Evolutionary conservation across 345 rosid genomes (phyloP), one percentile per base, ranked within the genome.

Genomic region (Physaria fendleri): DNA sequence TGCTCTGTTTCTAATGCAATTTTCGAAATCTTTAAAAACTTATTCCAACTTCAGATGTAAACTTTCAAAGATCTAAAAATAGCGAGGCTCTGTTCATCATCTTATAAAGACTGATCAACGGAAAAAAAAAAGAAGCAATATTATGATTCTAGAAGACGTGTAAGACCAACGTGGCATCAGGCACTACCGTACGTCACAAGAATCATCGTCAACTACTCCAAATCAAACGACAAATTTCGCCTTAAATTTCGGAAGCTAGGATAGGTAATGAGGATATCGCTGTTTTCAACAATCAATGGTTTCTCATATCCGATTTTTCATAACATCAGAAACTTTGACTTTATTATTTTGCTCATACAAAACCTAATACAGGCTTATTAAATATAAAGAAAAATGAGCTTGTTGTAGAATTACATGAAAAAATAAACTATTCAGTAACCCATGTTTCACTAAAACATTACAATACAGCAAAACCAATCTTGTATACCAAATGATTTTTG

Each of bases 191-290:
- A 15, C 42, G 42, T 17, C 14, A 47, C 20, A 47, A 56, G 56
- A 65, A 64, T 29, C 27, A 33, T 50, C 33, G 5, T 28, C 23
- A 28, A 41, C 55, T 24, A 59, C 72, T 60, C 28, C 61, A 42
- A 33, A 59, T 47, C 41, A 68, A 52, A 14, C 42, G 37, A 56
- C 52, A n/a, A n/a, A n/a, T n/a, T n/a, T n/a, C n/a, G n/a, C n/a
- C n/a, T n/a, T n/a, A n/a, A n/a, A n/a, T n/a, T n/a, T n/a, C n/a
- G n/a, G n/a, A n/a, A n/a, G n/a, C n/a, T n/a, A n/a, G n/a, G n/a
- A n/a, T n/a, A n/a, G n/a, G n/a, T n/a, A n/a, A n/a, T n/a, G n/a
- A n/a, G n/a, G n/a, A n/a, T n/a, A n/a, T n/a, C n/a, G n/a, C n/a
- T n/a, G n/a, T n/a, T n/a, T n/a, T n/a, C n/a, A 30, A 66, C 45